Evolutionary conservation across 2,329 filamentous ascomycete species (phyloP), one percentile per base, ranked within the genome.

Genomic region (Elsinoe australis): DNA sequence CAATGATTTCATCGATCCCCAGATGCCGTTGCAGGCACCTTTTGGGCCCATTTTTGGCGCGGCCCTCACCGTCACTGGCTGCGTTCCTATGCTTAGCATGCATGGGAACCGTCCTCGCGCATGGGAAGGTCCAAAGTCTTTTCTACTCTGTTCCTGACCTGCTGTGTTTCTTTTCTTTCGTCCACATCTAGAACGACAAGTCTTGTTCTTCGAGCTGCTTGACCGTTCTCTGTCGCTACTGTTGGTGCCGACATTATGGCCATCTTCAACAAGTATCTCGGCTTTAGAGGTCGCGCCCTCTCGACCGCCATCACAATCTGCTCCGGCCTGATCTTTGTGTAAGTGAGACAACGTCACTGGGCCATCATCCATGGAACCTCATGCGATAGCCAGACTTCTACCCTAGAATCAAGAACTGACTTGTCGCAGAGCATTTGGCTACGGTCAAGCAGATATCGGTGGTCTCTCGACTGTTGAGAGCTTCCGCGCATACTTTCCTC

Each of bases 381-480:
- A 33, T 21, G 29, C n/a, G n/a, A n/a, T 21, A 32, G 26, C 26
- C 32, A 33, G 41, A 14, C 29, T 45, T 22, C 41, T 28, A 32
- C 26, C 38, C 18, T 36, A 21, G n/a, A n/a, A n/a, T n/a, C n/a
- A n/a, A n/a, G n/a, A n/a, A 28, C 44, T 47, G 32, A 47, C 32
- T 18, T 18, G 19, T 38, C 9, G 9, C 54, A 70, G 64, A 33
- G 64, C 72, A 8, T 74, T 79, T 53, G 76, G 76, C 35, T 78
- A 77, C 81, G 83, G 87, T 62, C 82, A 85, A 64, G 67, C 59
- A 41, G 59, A 62, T 26, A 56, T 64, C 21, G 62, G 59, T 34
- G 58, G 61, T 24, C 79, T 90, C 54, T 69, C 90, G 49, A 86
- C 83, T 2, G 74, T 89, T 58, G 66, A 73, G 15, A 72, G 73